These are phyloP conservation scores for Lizonia empirigonia DNA, from an alignment of 2,329 filamentous ascomycete genomes.

Conservation along the genomic window DNA sequence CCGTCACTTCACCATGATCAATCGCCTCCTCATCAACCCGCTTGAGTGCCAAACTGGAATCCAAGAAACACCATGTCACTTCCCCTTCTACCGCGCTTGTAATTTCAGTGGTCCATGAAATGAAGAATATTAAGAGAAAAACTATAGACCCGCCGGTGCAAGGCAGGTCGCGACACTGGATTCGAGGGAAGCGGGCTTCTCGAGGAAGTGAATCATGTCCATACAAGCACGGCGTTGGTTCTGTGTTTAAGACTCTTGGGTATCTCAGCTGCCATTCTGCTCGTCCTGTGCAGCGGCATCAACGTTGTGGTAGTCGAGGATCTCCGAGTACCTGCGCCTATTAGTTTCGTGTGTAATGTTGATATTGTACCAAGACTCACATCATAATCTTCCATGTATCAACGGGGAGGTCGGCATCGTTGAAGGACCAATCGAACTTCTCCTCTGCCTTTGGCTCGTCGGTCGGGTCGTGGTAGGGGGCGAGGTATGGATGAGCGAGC, in stretches of 20 bases:
- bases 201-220: constrained; percentile 19
- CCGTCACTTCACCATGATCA: constrained; percentile 15
- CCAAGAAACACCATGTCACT: constrained; percentile 19
- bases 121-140: constrained; percentile 26
- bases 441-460: constrained; percentile 95
- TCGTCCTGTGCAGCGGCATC: constrained; percentile 63
- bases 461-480: constrained; percentile 95
- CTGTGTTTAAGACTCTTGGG: constrained; percentile 6
- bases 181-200: constrained; percentile 19
- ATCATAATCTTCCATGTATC: constrained; percentile 99
- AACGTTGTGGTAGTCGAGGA: constrained; percentile 97
- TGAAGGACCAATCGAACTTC: constrained; percentile 99
- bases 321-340: constrained; percentile 85
- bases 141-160: constrained; percentile 23
- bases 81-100: constrained; percentile 25
- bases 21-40: constrained; percentile 5
- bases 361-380: constrained; percentile 57
- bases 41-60: constrained; percentile 7
- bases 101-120: constrained; percentile 19
- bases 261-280: constrained; percentile 42
- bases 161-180: constrained; percentile 22
- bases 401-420: constrained; percentile 94
- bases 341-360: constrained; percentile 17
- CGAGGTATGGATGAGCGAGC: constrained; percentile 88
- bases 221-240: constrained; percentile 19